Base-by-base conservation (phyloP, 768 basidiomycete genomes). In the Rhizopogon vesiculosus region DNA sequence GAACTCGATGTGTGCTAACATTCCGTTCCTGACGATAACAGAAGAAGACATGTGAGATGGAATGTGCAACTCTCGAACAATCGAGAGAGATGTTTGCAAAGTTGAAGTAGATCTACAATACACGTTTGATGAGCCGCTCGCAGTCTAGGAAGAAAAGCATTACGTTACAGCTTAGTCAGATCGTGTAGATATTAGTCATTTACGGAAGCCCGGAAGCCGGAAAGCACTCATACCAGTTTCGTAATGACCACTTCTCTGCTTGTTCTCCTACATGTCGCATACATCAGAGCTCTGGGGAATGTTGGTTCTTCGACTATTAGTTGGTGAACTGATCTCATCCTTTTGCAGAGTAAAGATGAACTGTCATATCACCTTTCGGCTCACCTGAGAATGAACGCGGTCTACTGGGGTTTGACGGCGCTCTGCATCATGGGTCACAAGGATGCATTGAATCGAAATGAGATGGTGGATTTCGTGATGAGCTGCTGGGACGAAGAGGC, bases 391-490 rank as follows among this genome's bases (percentile, higher is more conserved):
- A 77, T 99, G 72, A 98, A 98, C 69, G 96, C 94, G 2, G 78
- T 98, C 7, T 99, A 97, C 70, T 99, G 97, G 97, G 97, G 93
- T 7, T 75, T 94, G 41, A 93, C 89, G 0, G 93, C 97, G 0
- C 74, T 96, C 3, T 89, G 80, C 39, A 76, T 93, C 45, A 89
- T 98, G 86, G 82, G 79, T 1, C 81, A 80, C 44, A 75, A 83
- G 53, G 88, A 94, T 48, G 92, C 92, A 0, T 74, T 99, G 51
- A 81, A 89, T 61, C 74, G 86, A 41, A 84, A 92, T 25, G 93
- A 92, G 59, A 91, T 91, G 80, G 81, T 98, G 31, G 78, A 79
- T 2, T 98, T 91, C 67, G 93, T 98, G 51, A 81, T 94, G 85
- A 87, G 85, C 61, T 99, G 97, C 69, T 98, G 94, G 93, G 89